A percentile compares a stretch with the other conserved stretches of the same genome.
phyloP scores from a whole-genome alignment of 371 early-diverging fungal genomes.

The Mortierella sp. region DNA sequence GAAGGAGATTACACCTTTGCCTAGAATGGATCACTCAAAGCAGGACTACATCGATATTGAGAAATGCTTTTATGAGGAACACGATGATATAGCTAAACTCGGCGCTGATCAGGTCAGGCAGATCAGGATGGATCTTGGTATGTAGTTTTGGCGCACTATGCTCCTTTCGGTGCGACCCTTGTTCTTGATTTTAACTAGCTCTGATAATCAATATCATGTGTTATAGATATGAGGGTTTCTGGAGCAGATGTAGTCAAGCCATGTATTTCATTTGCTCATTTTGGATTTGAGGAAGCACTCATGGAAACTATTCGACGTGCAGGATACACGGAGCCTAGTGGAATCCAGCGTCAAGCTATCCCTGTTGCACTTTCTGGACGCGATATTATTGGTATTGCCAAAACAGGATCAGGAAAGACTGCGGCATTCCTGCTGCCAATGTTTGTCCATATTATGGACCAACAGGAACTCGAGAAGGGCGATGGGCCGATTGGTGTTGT shows the following conservation, averaged over 20 bases:
- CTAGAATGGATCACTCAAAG: conserved; percentile 76
- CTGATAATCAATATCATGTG: neutral
- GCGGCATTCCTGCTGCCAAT: conserved; percentile 86
- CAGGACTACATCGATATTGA: conserved; percentile 83
- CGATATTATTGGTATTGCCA: conserved; percentile 93
- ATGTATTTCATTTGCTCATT: conserved; percentile 90
- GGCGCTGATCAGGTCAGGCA: conserved; percentile 65
- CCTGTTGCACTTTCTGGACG: conserved; percentile 84
- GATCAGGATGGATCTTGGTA: conserved; percentile 69
- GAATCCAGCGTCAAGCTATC: conserved; percentile 83
- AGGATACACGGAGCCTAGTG: conserved; percentile 80
- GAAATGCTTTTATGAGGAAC: conserved; percentile 89
- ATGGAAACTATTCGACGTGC: conserved; percentile 71
- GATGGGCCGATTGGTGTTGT: conserved; percentile 84
- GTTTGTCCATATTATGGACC: conserved; percentile 90
- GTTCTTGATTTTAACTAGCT: neutral
- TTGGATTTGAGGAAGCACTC: conserved; percentile 84
- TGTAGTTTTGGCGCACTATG: neutral
- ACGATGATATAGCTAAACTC: conserved; percentile 76
- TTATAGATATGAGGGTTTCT: conserved; percentile 67
- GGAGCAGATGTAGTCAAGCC: conserved; percentile 80
- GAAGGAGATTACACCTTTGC: conserved; percentile 75
- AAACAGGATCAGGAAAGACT: conserved; percentile 88
- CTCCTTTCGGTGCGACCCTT: neutral
- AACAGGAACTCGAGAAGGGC: conserved; percentile 72